A percentile compares a stretch with the other conserved stretches of the same genome.
Evolutionary conservation across 2,329 filamentous ascomycete species (phyloP).

Genomic region (Blastomyces silverae): DNA sequence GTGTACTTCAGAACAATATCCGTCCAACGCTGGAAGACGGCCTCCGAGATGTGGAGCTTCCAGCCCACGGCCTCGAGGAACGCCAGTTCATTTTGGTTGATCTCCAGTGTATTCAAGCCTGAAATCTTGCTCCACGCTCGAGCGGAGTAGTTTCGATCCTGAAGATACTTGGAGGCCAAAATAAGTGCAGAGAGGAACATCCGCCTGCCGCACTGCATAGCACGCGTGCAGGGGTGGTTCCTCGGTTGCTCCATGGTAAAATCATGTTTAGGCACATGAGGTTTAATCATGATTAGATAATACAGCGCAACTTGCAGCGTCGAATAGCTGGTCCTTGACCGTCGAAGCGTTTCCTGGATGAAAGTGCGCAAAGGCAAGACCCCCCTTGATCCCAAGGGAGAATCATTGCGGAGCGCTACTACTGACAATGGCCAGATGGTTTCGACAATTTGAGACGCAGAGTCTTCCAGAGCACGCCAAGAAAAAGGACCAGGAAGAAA

Average conservation of each 20-base stretch:
- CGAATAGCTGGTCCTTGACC: conserved; percentile 94
- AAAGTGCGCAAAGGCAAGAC: conserved; percentile 89
- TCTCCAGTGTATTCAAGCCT: conserved; percentile 84
- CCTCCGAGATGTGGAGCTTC: conserved; percentile 88
- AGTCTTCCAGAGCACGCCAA: conserved; percentile 58
- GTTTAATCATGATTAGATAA: conserved; percentile 89
- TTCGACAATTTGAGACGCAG: conserved; percentile 93
- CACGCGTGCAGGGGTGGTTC: conserved; percentile 64
- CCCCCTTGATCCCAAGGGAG: conserved; percentile 57
- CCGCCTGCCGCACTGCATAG: conserved; percentile 88
- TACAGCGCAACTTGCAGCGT: conserved; percentile 95
- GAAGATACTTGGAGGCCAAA: conserved; percentile 92
- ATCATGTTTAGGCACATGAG: conserved; percentile 73
- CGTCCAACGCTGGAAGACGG: conserved; percentile 86
- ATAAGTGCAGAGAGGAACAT: conserved; percentile 97
- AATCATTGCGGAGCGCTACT: conserved; percentile 65
- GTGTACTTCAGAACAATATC: conserved; percentile 84
- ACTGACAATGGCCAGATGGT: conserved; percentile 93
- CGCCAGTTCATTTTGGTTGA: conserved; percentile 92
- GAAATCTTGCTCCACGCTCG: conserved; percentile 99
- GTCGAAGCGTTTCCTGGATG: conserved; percentile 91
- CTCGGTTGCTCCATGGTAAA: conserved; percentile 79
- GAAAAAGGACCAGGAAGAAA: conserved; percentile 3
- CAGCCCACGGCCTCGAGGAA: conserved; percentile 87
- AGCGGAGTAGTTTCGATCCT: conserved; percentile 96